phyloP scores from a whole-genome alignment of 2,329 filamentous ascomycete genomes.

The Incumbomyces delicatus region DNA sequence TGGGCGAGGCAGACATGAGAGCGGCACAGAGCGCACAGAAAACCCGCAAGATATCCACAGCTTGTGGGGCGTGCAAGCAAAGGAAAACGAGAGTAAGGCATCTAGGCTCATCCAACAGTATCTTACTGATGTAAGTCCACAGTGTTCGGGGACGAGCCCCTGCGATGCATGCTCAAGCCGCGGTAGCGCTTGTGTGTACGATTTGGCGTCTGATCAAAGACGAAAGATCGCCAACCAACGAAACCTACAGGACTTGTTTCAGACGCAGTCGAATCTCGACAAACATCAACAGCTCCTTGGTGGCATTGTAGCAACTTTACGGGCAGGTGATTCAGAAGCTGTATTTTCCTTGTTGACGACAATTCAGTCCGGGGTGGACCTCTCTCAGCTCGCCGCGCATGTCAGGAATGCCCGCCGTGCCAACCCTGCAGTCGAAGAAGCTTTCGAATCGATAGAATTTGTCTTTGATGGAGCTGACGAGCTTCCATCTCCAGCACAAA shows the following conservation, averaged over 20 bases:
- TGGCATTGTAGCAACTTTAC: conserved; percentile 19
- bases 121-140: background rate
- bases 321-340: conserved; percentile 12
- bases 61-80: conserved; percentile 20
- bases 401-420: conserved; percentile 19
- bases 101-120: background rate
- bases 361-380: conserved; percentile 16
- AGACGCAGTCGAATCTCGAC: conserved; percentile 14
- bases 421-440: conserved; percentile 15
- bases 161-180: conserved; percentile 19
- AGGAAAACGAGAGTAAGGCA: conserved; percentile 17
- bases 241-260: conserved; percentile 17
- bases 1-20: background rate
- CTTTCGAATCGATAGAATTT: conserved; percentile 17
- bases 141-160: conserved; percentile 19
- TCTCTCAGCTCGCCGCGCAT: conserved; percentile 19
- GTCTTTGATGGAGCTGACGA: conserved; percentile 13
- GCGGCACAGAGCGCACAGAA: conserved; percentile 8
- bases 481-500: conserved; percentile 17
- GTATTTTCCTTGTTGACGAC: conserved; percentile 14
- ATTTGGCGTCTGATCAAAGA: conserved; percentile 19
- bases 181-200: conserved; percentile 17
- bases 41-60: conserved; percentile 20
- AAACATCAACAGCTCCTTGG: conserved; percentile 17
- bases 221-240: conserved; percentile 20